Percentiles rank a stretch among this genome's conserved stretches.
phyloP scores from a whole-genome alignment of 345 rosid genomes.

The Eucalyptus pumila region DNA sequence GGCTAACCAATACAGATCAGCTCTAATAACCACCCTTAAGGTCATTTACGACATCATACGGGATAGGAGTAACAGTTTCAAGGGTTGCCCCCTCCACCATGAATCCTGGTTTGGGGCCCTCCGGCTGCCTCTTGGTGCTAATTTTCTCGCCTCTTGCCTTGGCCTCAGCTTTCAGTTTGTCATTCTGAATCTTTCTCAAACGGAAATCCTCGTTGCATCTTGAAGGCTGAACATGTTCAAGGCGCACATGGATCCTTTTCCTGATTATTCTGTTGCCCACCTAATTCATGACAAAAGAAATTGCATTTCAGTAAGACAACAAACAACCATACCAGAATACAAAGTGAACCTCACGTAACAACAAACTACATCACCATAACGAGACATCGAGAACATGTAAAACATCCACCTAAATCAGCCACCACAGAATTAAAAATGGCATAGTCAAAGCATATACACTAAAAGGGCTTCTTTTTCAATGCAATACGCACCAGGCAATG shows the following conservation, averaged over 20 bases:
- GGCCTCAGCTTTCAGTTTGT: constrained; percentile 54
- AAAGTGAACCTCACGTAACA: neutral
- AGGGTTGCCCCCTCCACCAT: constrained; percentile 58
- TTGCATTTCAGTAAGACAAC: neutral
- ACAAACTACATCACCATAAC: neutral
- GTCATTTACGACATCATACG: constrained; percentile 69
- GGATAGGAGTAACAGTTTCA: constrained; percentile 69
- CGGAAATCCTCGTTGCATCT: constrained; percentile 57
- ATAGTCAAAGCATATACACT: neutral
- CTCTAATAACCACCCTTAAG: constrained; percentile 68
- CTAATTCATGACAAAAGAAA: neutral
- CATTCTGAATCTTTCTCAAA: constrained; percentile 49
- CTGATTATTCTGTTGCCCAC: constrained; percentile 48
- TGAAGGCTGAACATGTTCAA: constrained; percentile 60
- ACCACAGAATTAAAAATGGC: neutral
- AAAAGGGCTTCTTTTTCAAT: neutral
- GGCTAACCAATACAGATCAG: neutral
- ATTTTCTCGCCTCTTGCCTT: constrained; percentile 48
- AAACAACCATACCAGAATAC: neutral
- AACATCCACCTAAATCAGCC: neutral
- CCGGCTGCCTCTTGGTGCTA: constrained; percentile 67
- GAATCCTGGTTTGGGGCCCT: constrained; percentile 68
- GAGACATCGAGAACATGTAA: neutral
- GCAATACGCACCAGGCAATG: neutral
- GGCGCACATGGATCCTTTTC: constrained; percentile 64